Conservation (phyloP, 805 yeast species). For the Candida dajiaensis region DNA sequence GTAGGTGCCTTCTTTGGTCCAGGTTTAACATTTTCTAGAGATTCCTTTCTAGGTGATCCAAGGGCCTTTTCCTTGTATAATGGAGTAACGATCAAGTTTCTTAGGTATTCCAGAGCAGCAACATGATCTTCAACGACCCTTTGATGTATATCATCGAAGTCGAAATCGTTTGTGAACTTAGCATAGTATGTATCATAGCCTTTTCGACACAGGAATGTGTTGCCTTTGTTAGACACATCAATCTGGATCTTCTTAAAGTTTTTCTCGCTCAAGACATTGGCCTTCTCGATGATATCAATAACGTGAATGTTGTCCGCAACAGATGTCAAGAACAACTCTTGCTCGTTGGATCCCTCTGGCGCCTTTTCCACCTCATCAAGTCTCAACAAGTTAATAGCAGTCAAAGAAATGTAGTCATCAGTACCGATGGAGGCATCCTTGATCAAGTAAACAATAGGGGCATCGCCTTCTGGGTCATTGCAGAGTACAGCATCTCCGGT, state of each 20-base stretch:
- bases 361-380: conserved; percentile 32
- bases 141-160: conserved; percentile 18
- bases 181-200: conserved; percentile 30
- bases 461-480: conserved; percentile 25
- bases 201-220: conserved; percentile 26
- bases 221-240: conserved; percentile 30
- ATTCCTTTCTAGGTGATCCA: conserved; percentile 1
- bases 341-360: conserved; percentile 24
- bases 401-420: conserved; percentile 40
- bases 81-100: conserved; percentile 12
- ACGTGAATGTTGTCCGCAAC: conserved; percentile 39
- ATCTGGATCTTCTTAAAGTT: conserved; percentile 30
- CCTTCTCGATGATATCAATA: conserved; percentile 36
- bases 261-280: conserved; percentile 35
- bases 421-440: conserved; percentile 48
- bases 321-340: conserved; percentile 54
- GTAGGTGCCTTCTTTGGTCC: not conserved
- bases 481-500: conserved; percentile 50
- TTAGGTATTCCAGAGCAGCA: conserved; percentile 22
- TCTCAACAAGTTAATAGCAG: conserved; percentile 43
- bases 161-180: conserved; percentile 18
- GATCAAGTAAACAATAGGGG: conserved; percentile 40
- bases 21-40: not conserved
- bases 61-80: conserved; percentile 5
- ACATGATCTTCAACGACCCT: conserved; percentile 21